Conservation (phyloP, 116 monocot species). For the Cymodocea nodosa region DNA sequence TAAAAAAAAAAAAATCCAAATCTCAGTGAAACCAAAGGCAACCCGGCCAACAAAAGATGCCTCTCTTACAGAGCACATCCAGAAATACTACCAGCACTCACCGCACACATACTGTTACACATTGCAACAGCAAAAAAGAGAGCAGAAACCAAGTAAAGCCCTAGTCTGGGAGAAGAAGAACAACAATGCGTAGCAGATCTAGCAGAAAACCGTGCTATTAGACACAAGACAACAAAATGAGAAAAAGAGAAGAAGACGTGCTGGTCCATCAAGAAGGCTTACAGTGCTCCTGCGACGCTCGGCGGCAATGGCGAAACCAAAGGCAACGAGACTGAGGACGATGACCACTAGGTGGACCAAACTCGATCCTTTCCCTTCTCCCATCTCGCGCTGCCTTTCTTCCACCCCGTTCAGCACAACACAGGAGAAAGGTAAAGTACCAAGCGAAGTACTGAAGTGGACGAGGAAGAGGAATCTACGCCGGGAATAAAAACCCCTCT, state of each 20-base stretch:
- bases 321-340: slow-evolving; percentile 80
- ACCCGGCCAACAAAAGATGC: too few relatives aligned
- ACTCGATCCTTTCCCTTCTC: slow-evolving; percentile 59
- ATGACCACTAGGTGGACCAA: slow-evolving; percentile 71
- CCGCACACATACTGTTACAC: too few relatives aligned
- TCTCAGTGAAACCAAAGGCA: too few relatives aligned
- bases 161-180: background rate
- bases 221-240: too few relatives aligned
- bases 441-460: background rate
- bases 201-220: background rate
- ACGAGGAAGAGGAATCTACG: too few relatives aligned
- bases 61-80: too few relatives aligned
- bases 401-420: background rate
- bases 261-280: background rate
- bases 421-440: background rate
- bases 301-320: slow-evolving; percentile 87
- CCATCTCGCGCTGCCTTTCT: slow-evolving; percentile 18
- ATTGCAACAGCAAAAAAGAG: too few relatives aligned
- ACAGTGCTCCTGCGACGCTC: slow-evolving; percentile 89
- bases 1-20: too few relatives aligned
- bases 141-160: background rate
- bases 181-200: background rate
- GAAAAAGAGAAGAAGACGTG: background rate
- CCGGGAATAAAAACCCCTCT: too few relatives aligned
- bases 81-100: too few relatives aligned